Evolutionary conservation across 2,329 filamentous ascomycete genomes (phyloP).

Genomic region (Leptographium procerum): DNA sequence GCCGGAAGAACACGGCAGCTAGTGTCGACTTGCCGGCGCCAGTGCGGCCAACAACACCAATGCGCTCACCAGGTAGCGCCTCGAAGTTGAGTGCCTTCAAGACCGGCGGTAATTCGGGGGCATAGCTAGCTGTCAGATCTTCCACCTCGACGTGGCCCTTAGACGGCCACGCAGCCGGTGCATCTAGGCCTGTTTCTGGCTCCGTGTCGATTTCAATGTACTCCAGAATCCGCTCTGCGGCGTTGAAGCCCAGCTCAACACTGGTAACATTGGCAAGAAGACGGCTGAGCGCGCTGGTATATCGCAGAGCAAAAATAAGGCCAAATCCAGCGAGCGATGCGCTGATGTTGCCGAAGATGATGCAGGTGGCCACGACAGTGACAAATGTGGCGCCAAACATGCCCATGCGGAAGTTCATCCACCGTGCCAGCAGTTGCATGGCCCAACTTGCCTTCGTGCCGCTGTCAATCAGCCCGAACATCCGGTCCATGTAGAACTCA

Average conservation of each 20-base stretch:
- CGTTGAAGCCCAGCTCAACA: slow-evolving; percentile 30
- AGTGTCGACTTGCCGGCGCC: slow-evolving; percentile 56
- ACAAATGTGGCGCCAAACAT: slow-evolving; percentile 28
- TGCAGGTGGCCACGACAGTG: slow-evolving; percentile 23
- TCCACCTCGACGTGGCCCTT: slow-evolving; percentile 27
- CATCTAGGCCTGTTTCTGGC: slow-evolving; percentile 21
- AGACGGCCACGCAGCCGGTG: slow-evolving; percentile 29
- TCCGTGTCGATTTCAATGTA: slow-evolving; percentile 28
- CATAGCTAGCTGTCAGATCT: slow-evolving; percentile 26
- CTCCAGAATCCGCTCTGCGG: slow-evolving; percentile 31
- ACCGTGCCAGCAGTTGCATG: slow-evolving; percentile 19
- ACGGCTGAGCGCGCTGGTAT: slow-evolving; percentile 22
- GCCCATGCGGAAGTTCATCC: slow-evolving; percentile 27
- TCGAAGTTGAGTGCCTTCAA: slow-evolving; percentile 25
- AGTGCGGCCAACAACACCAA: slow-evolving; percentile 54
- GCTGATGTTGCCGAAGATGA: slow-evolving; percentile 22
- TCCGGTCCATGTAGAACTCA: slow-evolving; percentile 23
- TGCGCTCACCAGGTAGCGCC: slow-evolving; percentile 42
- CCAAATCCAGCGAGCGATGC: slow-evolving; percentile 29
- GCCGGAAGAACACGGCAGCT: slow-evolving; percentile 52
- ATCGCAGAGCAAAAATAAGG: slow-evolving; percentile 26
- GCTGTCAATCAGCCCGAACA: slow-evolving; percentile 22
- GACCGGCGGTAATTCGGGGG: slow-evolving; percentile 23
- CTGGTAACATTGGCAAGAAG: slow-evolving; percentile 24
- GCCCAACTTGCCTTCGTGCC: slow-evolving; percentile 21